Evolutionary conservation across 83 land plant species (phyloP), one percentile per base, ranked within the genome.

Genomic region (Larix sibirica): DNA sequence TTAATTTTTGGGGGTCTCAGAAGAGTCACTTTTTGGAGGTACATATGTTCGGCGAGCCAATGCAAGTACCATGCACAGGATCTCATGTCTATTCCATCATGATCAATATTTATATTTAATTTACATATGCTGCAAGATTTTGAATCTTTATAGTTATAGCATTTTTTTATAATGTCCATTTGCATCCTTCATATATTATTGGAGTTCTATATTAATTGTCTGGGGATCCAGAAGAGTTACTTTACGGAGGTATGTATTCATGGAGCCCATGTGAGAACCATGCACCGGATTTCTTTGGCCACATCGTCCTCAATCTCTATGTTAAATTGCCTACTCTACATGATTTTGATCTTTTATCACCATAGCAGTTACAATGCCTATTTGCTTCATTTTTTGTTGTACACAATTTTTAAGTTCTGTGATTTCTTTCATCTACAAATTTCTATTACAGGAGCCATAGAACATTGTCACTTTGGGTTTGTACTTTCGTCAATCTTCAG

Each of bases 11-110:
- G 21, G 44, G 21, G 38, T n/a, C 6, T 36, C 21, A 33, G 74
- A 36, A 69, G 74, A 69, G 74, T 69, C 18, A 36, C 16, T 36
- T 69, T 69, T 40, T 69, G 74, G 74, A 69, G 74, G 74, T 40
- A 33, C 17, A 26, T 69, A 36, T 36, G 5, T 69, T 69, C 17
- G 20, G 5, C n/a, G 44, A 69, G 44, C 20, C n/a, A 44, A 69
- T 69, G 38, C 74, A 28, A 69, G 44, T 18, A 36, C 8, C 38
- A 7, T 69, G 74, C 74, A 36, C 33, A 17, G 16, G 42, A 36
- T 69, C 21, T 5, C 9, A 8, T 17, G 44, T 69, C 20, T 17
- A 20, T 6, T 33, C 74, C n/a, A 36, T 69, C 28, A 33, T 69
- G 74, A 33, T 69, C 42, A 33, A 6, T 33, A 31, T 31, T 17